phyloP scores from a whole-genome alignment of 148 eudicot species.

The Gaultheria prostrata region DNA sequence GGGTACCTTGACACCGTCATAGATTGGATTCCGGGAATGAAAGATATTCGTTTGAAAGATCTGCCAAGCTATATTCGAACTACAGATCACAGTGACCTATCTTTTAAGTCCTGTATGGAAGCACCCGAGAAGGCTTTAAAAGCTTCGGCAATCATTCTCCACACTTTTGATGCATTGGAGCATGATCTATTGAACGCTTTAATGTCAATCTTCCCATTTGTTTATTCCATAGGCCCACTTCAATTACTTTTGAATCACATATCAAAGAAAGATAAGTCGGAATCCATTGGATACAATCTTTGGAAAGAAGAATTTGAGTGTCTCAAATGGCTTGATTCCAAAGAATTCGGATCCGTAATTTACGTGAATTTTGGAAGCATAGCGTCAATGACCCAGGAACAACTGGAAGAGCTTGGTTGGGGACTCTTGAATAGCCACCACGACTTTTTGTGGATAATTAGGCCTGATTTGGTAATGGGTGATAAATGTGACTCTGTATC shows the following conservation, averaged over 20 bases:
- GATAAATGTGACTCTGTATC: not conserved
- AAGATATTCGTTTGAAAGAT: conserved; percentile 17
- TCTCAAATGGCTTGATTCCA: conserved; percentile 9
- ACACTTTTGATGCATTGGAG: conserved; percentile 22
- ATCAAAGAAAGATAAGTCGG: not conserved
- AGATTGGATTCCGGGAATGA: conserved; percentile 23
- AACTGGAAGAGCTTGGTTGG: conserved; percentile 17
- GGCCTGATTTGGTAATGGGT: not conserved
- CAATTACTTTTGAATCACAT: not conserved
- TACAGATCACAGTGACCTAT: not conserved
- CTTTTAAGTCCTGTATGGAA: conserved; percentile 13
- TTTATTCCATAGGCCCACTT: conserved; percentile 6
- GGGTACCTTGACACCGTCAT: conserved; percentile 4
- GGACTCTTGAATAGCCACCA: conserved; percentile 18
- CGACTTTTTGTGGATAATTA: conserved; percentile 16
- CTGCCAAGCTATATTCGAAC: conserved; percentile 6
- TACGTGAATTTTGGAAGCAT: conserved; percentile 17
- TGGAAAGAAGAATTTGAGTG: conserved; percentile 23
- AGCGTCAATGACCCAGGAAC: not conserved
- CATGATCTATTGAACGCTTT: conserved; percentile 9
- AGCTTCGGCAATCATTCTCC: conserved; percentile 4
- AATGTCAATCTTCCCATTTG: conserved; percentile 1
- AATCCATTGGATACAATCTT: conserved; percentile 15
- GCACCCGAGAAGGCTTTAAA: conserved; percentile 13
- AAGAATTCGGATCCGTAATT: conserved; percentile 2